Base-by-base conservation (phyloP, 805 yeast genomes). In the Vanderwaltozyma yarrowii region DNA sequence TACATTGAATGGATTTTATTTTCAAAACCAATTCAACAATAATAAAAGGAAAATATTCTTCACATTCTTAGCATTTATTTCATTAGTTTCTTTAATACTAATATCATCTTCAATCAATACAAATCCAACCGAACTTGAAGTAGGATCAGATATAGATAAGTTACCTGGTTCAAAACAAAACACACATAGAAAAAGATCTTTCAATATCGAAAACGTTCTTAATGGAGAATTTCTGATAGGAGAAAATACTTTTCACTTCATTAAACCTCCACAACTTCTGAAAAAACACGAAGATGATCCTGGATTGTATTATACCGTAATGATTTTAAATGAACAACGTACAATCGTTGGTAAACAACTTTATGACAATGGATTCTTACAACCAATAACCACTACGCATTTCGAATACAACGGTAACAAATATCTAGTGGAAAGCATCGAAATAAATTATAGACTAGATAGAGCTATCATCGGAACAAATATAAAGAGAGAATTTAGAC, bases 391-490 rank as follows among this genome's bases (percentile, higher is more conserved):
- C 41, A 39, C 43, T 42, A 28, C 54, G 51, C 26, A 51, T 21
- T 69, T 82, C 38, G 46, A 46, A 0, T 73, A 67, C 49, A 57
- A 66, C 2, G 75, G 67, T 2, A 45, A 52, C 0, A 59, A 56
- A 2, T 56, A 73, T 32, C 33, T 43, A 0, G 63, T 80, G 2
- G 65, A 68, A 6, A 46, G 62, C 0, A 51, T 68, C 11, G 60
- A 67, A 4, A 60, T 78, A 7, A 74, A 71, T 45, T 62, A 66
- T 29, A 53, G 66, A 9, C 55, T 70, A 15, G 59, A 68, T 17
- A 69, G 62, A 48, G 80, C 76, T 1, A 54, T 89, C 11, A 54
- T 86, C 2, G 60, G 61, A 5, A 69, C 92, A 0, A 71, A 83
- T 39, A 39, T 43, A 11, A 52, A 56, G 12, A 50, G 54, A 23